Evolutionary conservation across 2,329 filamentous ascomycete species (phyloP).

Genomic region (Exserohilum rostratum): DNA sequence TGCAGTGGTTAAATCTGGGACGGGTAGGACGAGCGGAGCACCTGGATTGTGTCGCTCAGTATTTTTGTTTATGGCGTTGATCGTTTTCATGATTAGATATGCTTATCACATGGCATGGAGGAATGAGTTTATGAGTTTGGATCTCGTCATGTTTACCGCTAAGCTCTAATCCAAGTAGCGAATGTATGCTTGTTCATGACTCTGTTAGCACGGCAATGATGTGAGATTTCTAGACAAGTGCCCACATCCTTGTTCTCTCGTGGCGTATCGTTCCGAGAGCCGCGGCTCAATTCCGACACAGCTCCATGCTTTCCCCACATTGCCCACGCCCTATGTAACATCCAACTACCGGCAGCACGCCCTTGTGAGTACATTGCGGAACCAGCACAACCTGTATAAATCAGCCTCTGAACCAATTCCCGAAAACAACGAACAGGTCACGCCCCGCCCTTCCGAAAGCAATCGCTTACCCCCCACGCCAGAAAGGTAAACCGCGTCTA

Average conservation of each 20-base stretch:
- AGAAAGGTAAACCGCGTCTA: too few species aligned
- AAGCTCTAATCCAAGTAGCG: not conserved
- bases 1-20: constrained; percentile 77
- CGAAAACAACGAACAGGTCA: too few species aligned
- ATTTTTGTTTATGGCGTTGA: not conserved
- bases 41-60: not conserved
- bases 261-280: constrained; percentile 8
- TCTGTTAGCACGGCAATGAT: too few species aligned
- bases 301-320: constrained; percentile 9
- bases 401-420: not conserved
- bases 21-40: not conserved
- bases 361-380: constrained; percentile 1
- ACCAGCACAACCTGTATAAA: not conserved
- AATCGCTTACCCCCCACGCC: too few species aligned
- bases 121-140: constrained; percentile 31
- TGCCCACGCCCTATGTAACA: not conserved
- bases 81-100: constrained; percentile 15
- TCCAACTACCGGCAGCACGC: too few species aligned
- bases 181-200: not conserved
- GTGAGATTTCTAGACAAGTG: too few species aligned
- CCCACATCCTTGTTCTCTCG: not conserved
- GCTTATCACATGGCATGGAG: constrained; percentile 18
- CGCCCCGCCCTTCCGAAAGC: too few species aligned
- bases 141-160: not conserved
- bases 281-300: constrained; percentile 19